Percentiles rank a stretch among this genome's conserved stretches.
Evolutionary conservation across 2,329 filamentous ascomycete species (phyloP).

Genomic region (Torrubiella hemipterigena): DNA sequence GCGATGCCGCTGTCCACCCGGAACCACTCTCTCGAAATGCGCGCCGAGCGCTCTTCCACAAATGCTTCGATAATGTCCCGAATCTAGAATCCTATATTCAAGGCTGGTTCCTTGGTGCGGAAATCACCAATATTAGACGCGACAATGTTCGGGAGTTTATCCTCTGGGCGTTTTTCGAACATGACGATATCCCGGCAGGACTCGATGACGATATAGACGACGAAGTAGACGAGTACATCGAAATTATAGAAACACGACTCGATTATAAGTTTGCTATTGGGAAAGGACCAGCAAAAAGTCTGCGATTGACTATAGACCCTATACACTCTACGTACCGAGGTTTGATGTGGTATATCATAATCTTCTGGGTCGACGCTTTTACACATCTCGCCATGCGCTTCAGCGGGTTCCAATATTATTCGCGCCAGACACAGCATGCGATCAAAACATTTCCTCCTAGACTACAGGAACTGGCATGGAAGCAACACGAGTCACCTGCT

Average conservation of each 20-base stretch:
- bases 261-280: slow-evolving; percentile 40
- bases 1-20: slow-evolving; percentile 26
- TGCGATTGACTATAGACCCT: slow-evolving; percentile 55
- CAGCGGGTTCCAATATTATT: slow-evolving; percentile 40
- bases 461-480: slow-evolving; percentile 34
- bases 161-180: slow-evolving; percentile 51
- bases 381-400: slow-evolving; percentile 32
- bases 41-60: slow-evolving; percentile 42
- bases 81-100: slow-evolving; percentile 44
- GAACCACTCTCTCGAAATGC: slow-evolving; percentile 28
- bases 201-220: slow-evolving; percentile 19
- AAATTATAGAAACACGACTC: slow-evolving; percentile 39
- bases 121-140: slow-evolving; percentile 42
- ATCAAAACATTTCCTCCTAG: slow-evolving; percentile 44
- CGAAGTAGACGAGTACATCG: slow-evolving; percentile 35
- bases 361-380: slow-evolving; percentile 41
- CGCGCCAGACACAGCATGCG: slow-evolving; percentile 20
- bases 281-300: slow-evolving; percentile 38
- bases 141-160: slow-evolving; percentile 59
- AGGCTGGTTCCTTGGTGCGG: slow-evolving; percentile 55
- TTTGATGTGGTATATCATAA: slow-evolving; percentile 50
- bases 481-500: slow-evolving; percentile 33
- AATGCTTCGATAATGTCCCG: slow-evolving; percentile 41
- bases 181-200: slow-evolving; percentile 10
- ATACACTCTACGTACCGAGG: slow-evolving; percentile 49